phyloP scores from a whole-genome alignment of 2,329 filamentous ascomycete genomes.

The Sporothrix protearum region DNA sequence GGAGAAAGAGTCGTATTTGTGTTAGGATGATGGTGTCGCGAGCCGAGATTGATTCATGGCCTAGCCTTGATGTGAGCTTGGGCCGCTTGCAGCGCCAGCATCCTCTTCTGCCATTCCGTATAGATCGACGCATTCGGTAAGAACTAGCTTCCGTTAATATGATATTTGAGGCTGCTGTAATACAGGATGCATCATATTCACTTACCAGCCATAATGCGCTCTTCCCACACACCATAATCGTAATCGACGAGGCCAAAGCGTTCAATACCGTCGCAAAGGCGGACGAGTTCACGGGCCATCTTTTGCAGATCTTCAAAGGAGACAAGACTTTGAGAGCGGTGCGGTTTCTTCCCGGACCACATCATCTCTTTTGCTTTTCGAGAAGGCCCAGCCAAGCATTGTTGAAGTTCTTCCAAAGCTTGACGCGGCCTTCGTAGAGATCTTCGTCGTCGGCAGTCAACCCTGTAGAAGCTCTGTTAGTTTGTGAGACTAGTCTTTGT shows the following conservation, averaged over 20 bases:
- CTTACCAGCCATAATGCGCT: conserved; percentile 81
- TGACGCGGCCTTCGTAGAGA: conserved; percentile 71
- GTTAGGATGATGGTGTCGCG: background rate
- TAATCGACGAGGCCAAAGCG: conserved; percentile 95
- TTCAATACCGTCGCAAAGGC: conserved; percentile 81
- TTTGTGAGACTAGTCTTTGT: too few relatives aligned
- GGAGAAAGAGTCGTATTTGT: background rate
- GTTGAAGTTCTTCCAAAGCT: conserved; percentile 93
- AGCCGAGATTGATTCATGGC: too few relatives aligned
- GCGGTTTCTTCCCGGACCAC: conserved; percentile 54
- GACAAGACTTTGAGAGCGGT: conserved; percentile 61
- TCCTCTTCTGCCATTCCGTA: conserved; percentile 42
- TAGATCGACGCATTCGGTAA: conserved; percentile 42
- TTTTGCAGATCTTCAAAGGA: conserved; percentile 66
- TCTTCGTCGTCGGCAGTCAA: conserved; percentile 78
- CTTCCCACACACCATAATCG: conserved; percentile 94
- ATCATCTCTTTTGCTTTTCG: conserved; percentile 79
- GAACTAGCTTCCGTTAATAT: background rate
- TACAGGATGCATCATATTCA: background rate
- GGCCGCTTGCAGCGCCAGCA: conserved; percentile 31
- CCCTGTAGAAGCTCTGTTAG: conserved; percentile 47
- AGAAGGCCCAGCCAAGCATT: conserved; percentile 81
- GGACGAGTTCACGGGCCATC: conserved; percentile 77
- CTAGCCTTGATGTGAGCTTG: conserved; percentile 19
- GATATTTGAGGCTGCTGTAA: background rate